Percentiles rank a stretch among this genome's conserved stretches.
phyloP scores from a whole-genome alignment of 257 asterid genomes.

The Ballota nigra region DNA sequence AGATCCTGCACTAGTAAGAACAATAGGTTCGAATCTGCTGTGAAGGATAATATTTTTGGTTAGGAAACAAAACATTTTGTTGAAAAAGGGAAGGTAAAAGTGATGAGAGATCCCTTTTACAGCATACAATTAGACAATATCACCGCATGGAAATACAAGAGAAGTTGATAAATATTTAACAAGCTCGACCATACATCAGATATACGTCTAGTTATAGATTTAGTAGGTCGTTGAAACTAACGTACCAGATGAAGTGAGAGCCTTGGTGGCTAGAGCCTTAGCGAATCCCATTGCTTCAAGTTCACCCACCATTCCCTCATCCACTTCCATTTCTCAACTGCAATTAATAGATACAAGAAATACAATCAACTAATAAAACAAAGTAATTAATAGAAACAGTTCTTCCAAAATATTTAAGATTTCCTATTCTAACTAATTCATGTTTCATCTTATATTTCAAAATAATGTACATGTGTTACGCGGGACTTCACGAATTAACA shows the following conservation, averaged over 20 bases:
- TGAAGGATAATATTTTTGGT: not conserved
- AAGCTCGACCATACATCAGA: not conserved
- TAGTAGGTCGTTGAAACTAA: not conserved
- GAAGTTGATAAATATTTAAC: not conserved
- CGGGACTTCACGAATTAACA: not conserved
- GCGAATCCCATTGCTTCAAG: slow-evolving; percentile 76
- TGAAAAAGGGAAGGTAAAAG: no score
- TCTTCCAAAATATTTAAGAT: not conserved
- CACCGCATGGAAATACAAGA: not conserved
- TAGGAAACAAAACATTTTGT: no score
- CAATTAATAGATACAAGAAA: not conserved
- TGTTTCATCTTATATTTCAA: not conserved
- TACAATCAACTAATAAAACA: not conserved
- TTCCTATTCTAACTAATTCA: not conserved
- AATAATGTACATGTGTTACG: not conserved
- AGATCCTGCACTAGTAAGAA: not conserved
- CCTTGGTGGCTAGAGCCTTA: slow-evolving; percentile 48
- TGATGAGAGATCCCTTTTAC: no score
- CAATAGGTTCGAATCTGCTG: not conserved
- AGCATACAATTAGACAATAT: no score
- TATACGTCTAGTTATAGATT: not conserved
- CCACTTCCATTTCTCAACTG: slow-evolving; percentile 43
- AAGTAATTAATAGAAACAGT: not conserved
- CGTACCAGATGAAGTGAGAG: slow-evolving; percentile 59
- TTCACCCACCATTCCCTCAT: slow-evolving; percentile 50